Conservation (phyloP, 2,329 filamentous ascomycete species). For the Fusarium dlaminii region DNA sequence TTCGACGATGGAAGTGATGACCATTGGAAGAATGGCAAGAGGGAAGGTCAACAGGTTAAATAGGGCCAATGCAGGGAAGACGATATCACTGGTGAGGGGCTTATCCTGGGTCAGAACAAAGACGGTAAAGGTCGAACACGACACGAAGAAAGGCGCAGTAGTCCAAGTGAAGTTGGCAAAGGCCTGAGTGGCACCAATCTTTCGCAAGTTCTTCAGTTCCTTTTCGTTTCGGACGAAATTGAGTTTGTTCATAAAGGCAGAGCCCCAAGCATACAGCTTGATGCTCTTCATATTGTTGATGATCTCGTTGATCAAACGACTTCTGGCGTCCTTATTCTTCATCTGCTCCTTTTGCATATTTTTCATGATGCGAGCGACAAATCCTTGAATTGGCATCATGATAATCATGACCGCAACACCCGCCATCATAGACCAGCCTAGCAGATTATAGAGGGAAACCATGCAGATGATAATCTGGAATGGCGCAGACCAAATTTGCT, state of each 20-base stretch:
- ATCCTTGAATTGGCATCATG: slow-evolving; percentile 95
- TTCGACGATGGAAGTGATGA: slow-evolving; percentile 96
- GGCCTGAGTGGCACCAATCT: slow-evolving; percentile 93
- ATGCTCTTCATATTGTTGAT: slow-evolving; percentile 99
- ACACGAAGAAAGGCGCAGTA: slow-evolving; percentile 96
- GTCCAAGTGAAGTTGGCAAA: slow-evolving; percentile 98
- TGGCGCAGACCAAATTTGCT: slow-evolving; percentile 95
- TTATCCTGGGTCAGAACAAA: slow-evolving; percentile 86
- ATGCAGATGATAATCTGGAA: slow-evolving; percentile 98
- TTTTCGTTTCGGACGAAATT: slow-evolving; percentile 96
- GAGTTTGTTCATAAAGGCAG: slow-evolving; percentile 96
- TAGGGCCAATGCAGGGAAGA: slow-evolving; percentile 89
- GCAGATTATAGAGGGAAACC: slow-evolving; percentile 93
- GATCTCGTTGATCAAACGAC: slow-evolving; percentile 94
- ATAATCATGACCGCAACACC: slow-evolving; percentile 94
- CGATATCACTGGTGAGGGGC: slow-evolving; percentile 90
- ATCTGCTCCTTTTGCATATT: slow-evolving; percentile 94
- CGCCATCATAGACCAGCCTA: slow-evolving; percentile 94
- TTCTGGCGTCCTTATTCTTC: slow-evolving; percentile 98
- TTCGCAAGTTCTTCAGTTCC: slow-evolving; percentile 93
- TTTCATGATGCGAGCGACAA: slow-evolving; percentile 94
- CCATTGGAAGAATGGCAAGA: slow-evolving; percentile 93
- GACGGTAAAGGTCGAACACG: slow-evolving; percentile 93
- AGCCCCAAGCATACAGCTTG: slow-evolving; percentile 98
- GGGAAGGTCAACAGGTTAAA: slow-evolving; percentile 98